Conservation (phyloP, 139 green algal species). For the Tetradesmus obliquus region DNA sequence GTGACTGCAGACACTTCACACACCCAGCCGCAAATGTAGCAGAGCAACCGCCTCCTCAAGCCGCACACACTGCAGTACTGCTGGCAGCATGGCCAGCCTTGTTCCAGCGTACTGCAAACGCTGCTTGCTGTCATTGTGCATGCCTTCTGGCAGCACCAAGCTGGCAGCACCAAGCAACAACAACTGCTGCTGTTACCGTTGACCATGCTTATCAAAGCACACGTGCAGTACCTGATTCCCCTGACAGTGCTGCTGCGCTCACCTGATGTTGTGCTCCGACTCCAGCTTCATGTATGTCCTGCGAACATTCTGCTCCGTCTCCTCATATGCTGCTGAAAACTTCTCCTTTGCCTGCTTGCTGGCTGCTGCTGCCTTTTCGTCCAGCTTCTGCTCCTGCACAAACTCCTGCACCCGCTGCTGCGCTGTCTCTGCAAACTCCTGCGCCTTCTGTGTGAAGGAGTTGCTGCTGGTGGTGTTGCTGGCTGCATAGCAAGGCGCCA, state of each 20-base stretch:
- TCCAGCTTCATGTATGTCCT: constrained; percentile 43
- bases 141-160: too few relatives aligned
- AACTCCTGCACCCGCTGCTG: constrained; percentile 33
- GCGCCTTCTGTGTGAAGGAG: neutral
- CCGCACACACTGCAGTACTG: neutral
- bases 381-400: constrained; percentile 41
- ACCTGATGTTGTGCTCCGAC: constrained; percentile 28
- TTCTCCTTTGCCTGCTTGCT: neutral
- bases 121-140: too few relatives aligned
- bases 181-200: neutral
- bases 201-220: neutral
- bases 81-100: neutral
- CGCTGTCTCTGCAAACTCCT: constrained; percentile 24
- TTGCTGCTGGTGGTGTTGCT: constrained; percentile 16
- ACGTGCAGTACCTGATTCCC: neutral
- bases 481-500: neutral
- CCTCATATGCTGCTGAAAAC: neutral
- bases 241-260: neutral
- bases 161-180: neutral
- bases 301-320: constrained; percentile 27
- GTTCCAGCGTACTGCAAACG: too few relatives aligned
- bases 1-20: too few relatives aligned
- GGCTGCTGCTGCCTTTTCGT: constrained; percentile 44
- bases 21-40: too few relatives aligned
- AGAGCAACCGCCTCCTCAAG: neutral